Evolutionary conservation across 192 early-diverging fungal genomes (phyloP).

Genomic region (Backusella tarrabulga): DNA sequence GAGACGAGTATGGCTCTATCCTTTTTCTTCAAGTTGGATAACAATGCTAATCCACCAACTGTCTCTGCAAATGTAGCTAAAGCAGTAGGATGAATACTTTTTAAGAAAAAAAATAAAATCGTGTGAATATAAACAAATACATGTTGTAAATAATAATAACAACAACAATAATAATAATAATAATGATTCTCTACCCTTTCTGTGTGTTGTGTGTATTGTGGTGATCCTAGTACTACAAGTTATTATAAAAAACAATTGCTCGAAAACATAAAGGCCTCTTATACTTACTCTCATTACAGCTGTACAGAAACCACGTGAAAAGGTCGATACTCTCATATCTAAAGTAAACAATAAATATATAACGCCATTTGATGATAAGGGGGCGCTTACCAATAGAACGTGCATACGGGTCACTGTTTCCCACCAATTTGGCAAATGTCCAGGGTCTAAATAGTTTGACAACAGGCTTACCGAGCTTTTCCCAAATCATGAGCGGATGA

Average conservation of each 20-base stretch:
- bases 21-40: conserved; percentile 45
- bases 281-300: conserved; percentile 51
- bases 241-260: neutral
- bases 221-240: conserved; percentile 40
- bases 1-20: conserved; percentile 48
- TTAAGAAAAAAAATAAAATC: neutral
- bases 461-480: conserved; percentile 45
- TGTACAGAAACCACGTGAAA: conserved; percentile 52
- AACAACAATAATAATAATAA: too few relatives aligned
- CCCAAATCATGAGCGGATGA: conserved; percentile 48
- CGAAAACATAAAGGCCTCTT: too few relatives aligned
- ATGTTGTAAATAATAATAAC: too few relatives aligned
- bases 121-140: neutral
- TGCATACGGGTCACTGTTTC: conserved; percentile 49
- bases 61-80: conserved; percentile 58
- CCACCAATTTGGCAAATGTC: conserved; percentile 46
- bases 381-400: conserved; percentile 39
- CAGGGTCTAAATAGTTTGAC: conserved; percentile 45
- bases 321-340: conserved; percentile 54
- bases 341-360: conserved; percentile 14
- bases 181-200: conserved; percentile 23
- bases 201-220: conserved; percentile 50
- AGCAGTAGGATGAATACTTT: conserved; percentile 50
- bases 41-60: conserved; percentile 48
- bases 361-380: neutral